A percentile compares a stretch with the other conserved stretches of the same genome.
These are phyloP conservation scores for Pseudozyma tsukubaensis DNA, from an alignment of 1,284 basidiomycete genomes.

Conservation along the genomic window DNA sequence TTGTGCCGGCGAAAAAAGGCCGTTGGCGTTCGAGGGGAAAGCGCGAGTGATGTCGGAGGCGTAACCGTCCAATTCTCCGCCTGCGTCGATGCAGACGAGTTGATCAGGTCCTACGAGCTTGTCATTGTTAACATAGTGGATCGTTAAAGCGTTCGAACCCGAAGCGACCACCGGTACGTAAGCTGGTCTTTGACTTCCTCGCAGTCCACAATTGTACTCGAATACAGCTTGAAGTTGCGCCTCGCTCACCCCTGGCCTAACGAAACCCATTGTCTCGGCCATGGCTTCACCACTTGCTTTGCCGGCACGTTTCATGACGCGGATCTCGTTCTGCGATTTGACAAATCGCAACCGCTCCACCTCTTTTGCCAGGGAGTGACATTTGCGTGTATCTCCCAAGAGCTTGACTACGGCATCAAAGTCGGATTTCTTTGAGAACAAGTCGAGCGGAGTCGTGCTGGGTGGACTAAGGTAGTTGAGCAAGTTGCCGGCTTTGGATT, in stretches of 20 bases:
- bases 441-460: conserved; percentile 55
- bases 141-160: conserved; percentile 60
- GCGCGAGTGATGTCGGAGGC: conserved; percentile 97
- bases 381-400: conserved; percentile 58
- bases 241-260: conserved; percentile 49
- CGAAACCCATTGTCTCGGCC: conserved; percentile 62
- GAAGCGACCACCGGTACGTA: conserved; percentile 67
- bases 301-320: conserved; percentile 64
- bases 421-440: conserved; percentile 64
- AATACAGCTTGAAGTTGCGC: conserved; percentile 62
- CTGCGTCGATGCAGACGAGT: conserved; percentile 66
- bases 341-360: conserved; percentile 58
- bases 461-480: conserved; percentile 65
- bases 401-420: conserved; percentile 64
- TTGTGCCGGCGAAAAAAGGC: conserved; percentile 80
- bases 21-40: conserved; percentile 75
- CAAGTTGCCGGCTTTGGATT: conserved; percentile 39
- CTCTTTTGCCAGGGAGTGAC: conserved; percentile 56
- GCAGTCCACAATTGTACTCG: conserved; percentile 58
- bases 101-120: conserved; percentile 40
- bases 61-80: conserved; percentile 78
- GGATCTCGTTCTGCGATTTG: conserved; percentile 63
- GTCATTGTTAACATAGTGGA: conserved; percentile 66
- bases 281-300: conserved; percentile 60
- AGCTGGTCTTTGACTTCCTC: conserved; percentile 62